Evolutionary conservation across 441 rosid genomes (phyloP).

Genomic region (Euphorbia schlechtendalii): DNA sequence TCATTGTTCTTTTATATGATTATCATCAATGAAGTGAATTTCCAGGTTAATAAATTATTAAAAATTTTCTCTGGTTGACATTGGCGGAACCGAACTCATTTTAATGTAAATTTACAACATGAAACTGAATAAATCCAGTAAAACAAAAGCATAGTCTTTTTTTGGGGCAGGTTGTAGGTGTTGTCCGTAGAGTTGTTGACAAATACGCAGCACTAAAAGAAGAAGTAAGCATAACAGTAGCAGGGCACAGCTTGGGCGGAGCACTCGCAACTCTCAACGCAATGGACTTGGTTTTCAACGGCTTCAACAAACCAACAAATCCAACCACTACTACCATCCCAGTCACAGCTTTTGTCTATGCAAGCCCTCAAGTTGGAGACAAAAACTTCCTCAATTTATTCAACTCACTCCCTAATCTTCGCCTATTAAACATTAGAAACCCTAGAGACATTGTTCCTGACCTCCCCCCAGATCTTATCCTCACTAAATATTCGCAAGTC

Average conservation of each 20-base stretch:
- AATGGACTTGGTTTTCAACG: constrained; percentile 36
- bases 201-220: constrained; percentile 30
- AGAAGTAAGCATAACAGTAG: constrained; percentile 46
- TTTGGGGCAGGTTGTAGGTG: constrained; percentile 22
- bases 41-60: no score
- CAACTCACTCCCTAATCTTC: not conserved
- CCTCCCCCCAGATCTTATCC: not conserved
- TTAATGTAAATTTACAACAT: no score
- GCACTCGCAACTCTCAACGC: constrained; percentile 42
- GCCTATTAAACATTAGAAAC: not conserved
- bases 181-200: constrained; percentile 37
- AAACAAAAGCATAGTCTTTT: no score
- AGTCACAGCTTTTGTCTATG: constrained; percentile 29
- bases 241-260: constrained; percentile 44
- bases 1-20: no score
- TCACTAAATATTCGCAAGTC: not conserved
- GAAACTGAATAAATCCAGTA: no score
- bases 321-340: constrained; percentile 6
- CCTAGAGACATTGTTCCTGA: not conserved
- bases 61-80: no score
- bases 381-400: constrained; percentile 3
- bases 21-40: no score
- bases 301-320: constrained; percentile 24
- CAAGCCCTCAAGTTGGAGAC: constrained; percentile 30
- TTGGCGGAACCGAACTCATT: no score